Evolutionary conservation across 23 red algal genomes (phyloP), one percentile per base, ranked within the genome.

Genomic region (Cyanidioschyzon merolae): DNA sequence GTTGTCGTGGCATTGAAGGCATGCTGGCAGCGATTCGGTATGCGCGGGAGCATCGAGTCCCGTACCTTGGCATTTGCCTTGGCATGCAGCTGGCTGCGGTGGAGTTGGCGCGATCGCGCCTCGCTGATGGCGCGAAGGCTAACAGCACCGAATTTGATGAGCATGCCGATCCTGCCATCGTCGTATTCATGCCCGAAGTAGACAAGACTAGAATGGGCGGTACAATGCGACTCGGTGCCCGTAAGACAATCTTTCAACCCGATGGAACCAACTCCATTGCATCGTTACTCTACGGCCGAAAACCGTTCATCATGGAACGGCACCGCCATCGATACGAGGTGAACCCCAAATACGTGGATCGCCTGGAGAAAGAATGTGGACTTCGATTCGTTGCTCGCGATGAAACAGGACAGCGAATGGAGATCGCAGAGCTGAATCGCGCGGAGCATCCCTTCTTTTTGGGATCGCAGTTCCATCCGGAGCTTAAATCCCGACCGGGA

Each of bases 291-390:
- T 90, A 97, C 50, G 88, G 87, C 2, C 36, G 59, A 15, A 1
- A 58, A 31, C 71, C 76, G 12, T 71, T 12, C 51, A 85, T 97
- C 51, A 79, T 86, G 58, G 93, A 97, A 58, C 85, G 93, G 25
- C 93, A 97, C 79, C 88, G 85, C 12, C 89, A 89, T 79, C 88
- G 93, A 39, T 97, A 97, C 41, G 93, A 97, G 76, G 88, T 97
- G 39, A 97, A 97, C 39, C 93, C 93, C 24, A 57, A 85, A 24
- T 38, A 89, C 3, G 87, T 97, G 37, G 30, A 21, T 3, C 40
- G 39, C 21, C 37, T 97, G 21, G 93, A 97, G 79, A 38, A 82
- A 68, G 37, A 58, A 2, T 80, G 83, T 31, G 75, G 89, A 30
- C 31, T 97, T 40, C 75, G 57, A 25, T 97, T 97, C 76, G 86